phyloP scores from a whole-genome alignment of 768 basidiomycete genomes.

The Glaciozyma martinii region DNA sequence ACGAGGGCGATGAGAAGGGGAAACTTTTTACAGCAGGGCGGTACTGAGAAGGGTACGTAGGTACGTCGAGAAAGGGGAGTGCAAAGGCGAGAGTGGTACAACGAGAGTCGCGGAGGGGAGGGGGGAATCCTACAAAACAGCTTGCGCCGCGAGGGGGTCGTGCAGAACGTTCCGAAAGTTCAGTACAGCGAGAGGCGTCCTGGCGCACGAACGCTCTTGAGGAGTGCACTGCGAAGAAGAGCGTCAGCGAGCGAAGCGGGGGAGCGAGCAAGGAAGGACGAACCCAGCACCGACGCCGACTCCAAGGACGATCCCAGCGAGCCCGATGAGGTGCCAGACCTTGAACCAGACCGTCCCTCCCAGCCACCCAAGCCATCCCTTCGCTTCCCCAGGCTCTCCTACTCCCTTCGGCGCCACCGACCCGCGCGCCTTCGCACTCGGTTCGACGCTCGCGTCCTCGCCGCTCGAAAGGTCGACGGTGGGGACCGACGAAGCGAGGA shows the following conservation, averaged over 20 bases:
- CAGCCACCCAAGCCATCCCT: constrained; percentile 16
- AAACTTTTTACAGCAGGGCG: no score
- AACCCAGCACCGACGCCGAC: constrained; percentile 17
- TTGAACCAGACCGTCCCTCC: constrained; percentile 15
- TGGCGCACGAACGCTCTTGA: background rate
- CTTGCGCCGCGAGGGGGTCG: no score
- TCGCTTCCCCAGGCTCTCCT: background rate
- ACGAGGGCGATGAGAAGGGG: no score
- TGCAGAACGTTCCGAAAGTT: no score
- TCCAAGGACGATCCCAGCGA: constrained; percentile 19
- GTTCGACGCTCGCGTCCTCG: background rate
- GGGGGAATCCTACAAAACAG: no score
- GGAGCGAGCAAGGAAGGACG: background rate
- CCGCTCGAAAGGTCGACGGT: constrained; percentile 12
- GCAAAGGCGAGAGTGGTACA: no score
- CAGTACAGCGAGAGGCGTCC: no score
- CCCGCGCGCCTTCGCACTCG: background rate
- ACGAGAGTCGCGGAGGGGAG: no score
- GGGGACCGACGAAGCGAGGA: constrained; percentile 8
- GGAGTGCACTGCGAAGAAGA: background rate
- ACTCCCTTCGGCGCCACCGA: background rate
- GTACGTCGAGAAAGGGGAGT: no score
- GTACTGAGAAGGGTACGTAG: no score
- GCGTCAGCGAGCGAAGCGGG: background rate
- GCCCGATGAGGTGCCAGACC: constrained; percentile 26